Evolutionary conservation across 108 stramenopile species (phyloP), one percentile per base, ranked within the genome.

Genomic region (Tribonema minus): DNA sequence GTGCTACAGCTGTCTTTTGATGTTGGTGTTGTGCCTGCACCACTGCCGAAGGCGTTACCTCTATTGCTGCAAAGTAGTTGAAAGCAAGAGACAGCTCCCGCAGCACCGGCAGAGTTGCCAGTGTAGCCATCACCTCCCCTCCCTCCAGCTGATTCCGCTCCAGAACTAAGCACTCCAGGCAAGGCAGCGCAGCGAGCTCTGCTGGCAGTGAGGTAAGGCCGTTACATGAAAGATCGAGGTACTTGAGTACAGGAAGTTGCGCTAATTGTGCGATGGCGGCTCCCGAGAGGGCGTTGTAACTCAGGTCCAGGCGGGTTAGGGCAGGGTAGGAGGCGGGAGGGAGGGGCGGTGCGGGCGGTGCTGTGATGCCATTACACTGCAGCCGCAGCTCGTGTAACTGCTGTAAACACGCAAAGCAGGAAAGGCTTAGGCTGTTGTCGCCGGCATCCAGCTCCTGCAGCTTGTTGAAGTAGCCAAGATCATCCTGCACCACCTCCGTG

Each of bases 211-310:
- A n/a, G 2, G 29, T 9, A n/a, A 87, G 70, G 23, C 65, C 82
- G 67, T 87, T 87, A 38, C 82, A 77, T 26, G 82, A 83, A 15
- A 87, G 62, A 38, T 87, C 86, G 25, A 87, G 71, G 31, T 85
- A 77, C 36, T 35, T 38, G 34, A 87, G 38, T 7, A 7, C 37
- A 25, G 77, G 76, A n/a, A 87, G 36, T 15, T 12, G 36, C 30
- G 34, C 46, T n/a, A 87, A 77, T 12, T n/a, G 3, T 5, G 54
- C 62, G 20, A 87, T 32, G 6, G 60, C 35, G 5, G 41, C 68
- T 3, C 36, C 25, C n/a, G 67, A 37, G 29, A 86, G 31, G 37
- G 37, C 40, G 61, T 87, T 87, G 72, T 87, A 87, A n/a, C 78
- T 80, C 6, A 87, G 68, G 35, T 87, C 86, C n/a, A 87, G 61